A percentile compares a stretch with the other conserved stretches of the same genome.
Conservation (phyloP, 1,139 yeast species). For the Saccharomycopsis hybrid region DNA sequence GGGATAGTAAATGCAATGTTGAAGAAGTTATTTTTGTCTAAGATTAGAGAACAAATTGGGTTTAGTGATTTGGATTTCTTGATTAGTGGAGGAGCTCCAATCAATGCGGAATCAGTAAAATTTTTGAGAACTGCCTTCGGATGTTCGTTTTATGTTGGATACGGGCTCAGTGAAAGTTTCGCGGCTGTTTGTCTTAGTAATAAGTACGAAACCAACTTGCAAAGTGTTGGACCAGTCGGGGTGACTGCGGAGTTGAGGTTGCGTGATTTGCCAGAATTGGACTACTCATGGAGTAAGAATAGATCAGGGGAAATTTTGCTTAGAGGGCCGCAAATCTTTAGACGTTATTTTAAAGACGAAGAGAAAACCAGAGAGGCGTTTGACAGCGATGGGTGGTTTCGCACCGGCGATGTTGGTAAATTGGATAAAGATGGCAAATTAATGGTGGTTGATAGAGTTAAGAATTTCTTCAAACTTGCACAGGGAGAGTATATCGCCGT, state of each 20-base stretch:
- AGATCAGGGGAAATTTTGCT: constrained; percentile 41
- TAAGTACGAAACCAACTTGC: constrained; percentile 27
- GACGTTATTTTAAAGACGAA: constrained; percentile 40
- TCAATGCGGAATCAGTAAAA: constrained; percentile 38
- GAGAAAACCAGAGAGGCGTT: constrained; percentile 34
- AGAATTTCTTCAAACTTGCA: constrained; percentile 49
- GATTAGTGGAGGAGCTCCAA: constrained; percentile 49
- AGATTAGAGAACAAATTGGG: constrained; percentile 39
- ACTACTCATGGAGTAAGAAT: constrained; percentile 35
- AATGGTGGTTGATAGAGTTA: constrained; percentile 45
- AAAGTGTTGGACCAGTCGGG: constrained; percentile 48
- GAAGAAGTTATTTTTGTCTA: constrained; percentile 28
- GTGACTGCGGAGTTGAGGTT: constrained; percentile 43
- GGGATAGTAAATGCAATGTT: constrained; percentile 7
- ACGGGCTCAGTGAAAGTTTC: constrained; percentile 45
- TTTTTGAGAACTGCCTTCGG: constrained; percentile 43
- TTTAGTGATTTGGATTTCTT: constrained; percentile 35
- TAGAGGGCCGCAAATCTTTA: constrained; percentile 39
- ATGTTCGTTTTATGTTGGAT: constrained; percentile 45
- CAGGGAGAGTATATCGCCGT: constrained; percentile 57
- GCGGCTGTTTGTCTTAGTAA: constrained; percentile 15
- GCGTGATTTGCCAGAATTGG: constrained; percentile 47
- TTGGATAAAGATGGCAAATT: constrained; percentile 36
- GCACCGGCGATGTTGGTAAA: constrained; percentile 51
- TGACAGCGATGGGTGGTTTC: constrained; percentile 51